phyloP scores from a whole-genome alignment of 192 early-diverging fungal genomes.

The Chytriomyces sp. region DNA sequence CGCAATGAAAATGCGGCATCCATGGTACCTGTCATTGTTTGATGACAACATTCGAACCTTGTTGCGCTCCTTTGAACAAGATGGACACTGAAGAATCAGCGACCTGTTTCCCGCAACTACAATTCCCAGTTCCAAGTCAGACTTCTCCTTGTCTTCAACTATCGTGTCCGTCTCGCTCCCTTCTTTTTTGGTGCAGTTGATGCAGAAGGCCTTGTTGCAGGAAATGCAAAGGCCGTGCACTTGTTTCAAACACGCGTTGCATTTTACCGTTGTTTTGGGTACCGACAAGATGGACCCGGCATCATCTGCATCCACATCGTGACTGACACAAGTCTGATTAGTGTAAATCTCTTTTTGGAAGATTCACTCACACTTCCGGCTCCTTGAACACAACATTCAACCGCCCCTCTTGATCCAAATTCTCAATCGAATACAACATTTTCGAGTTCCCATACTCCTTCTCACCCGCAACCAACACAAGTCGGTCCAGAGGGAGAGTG shows the following conservation, averaged over 20 bases:
- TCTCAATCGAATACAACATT: neutral
- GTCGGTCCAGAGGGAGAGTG: neutral
- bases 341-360: neutral
- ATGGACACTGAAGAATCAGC: neutral
- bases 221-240: neutral
- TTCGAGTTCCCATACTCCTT: neutral
- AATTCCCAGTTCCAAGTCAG: neutral
- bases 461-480: neutral
- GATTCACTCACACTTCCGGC: neutral
- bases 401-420: neutral
- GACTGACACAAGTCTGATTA: neutral
- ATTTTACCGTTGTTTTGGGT: conserved; percentile 7
- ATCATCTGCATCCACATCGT: too few relatives aligned
- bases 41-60: neutral
- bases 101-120: neutral
- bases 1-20: neutral
- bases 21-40: neutral
- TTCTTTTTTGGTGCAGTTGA: neutral
- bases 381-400: neutral
- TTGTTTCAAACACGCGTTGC: neutral
- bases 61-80: neutral
- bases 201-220: conserved; percentile 8
- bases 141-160: neutral
- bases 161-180: neutral
- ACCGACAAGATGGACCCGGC: neutral